Evolutionary conservation across 176 grass and related monocot species (phyloP), one percentile per base, ranked within the genome.

Genomic region (Phoenix dactylifera): DNA sequence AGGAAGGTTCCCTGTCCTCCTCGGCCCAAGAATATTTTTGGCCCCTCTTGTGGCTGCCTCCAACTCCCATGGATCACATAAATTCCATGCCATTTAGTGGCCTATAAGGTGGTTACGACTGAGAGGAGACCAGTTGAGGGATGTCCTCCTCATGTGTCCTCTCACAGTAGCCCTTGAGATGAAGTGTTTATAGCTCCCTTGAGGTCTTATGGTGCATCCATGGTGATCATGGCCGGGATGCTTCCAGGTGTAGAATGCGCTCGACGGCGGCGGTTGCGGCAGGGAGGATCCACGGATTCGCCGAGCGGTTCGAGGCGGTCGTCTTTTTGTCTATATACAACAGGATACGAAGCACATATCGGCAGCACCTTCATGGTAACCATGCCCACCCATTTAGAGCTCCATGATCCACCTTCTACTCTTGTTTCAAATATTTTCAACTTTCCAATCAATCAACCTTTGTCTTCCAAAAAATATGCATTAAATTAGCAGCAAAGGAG

Each of bases 241-340:
- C 70, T 95, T n/a, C 82, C 89, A 0, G 89, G 89, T 1, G 89
- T 86, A 16, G 82, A 89, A 66, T 86, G 79, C 55, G 82, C 85
- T 22, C 81, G 89, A 65, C 73, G 86, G 66, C 69, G 89, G 7
- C 73, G 82, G 49, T 54, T 92, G 19, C 50, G 83, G 26, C 89
- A 78, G 50, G 57, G 58, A 18, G 29, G 23, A 0, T 58, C 17
- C 4, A 16, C 29, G 0, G 63, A 26, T n/a, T 16, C 26, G 26
- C n/a, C 52, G 0, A 22, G 26, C 1, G 51, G 75, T n/a, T 57
- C 80, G 4, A 78, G 83, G 63, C 17, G 68, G 29, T 55, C 80
- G 12, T 83, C 79, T 0, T 91, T 91, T 50, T 83, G 79, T 62
- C 24, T 83, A 4, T 70, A 91, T 79, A 52, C 55, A 4, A 68